Evolutionary conservation across 352 stramenopile species (phyloP).

Genomic region (Phytophthora kernoviae): DNA sequence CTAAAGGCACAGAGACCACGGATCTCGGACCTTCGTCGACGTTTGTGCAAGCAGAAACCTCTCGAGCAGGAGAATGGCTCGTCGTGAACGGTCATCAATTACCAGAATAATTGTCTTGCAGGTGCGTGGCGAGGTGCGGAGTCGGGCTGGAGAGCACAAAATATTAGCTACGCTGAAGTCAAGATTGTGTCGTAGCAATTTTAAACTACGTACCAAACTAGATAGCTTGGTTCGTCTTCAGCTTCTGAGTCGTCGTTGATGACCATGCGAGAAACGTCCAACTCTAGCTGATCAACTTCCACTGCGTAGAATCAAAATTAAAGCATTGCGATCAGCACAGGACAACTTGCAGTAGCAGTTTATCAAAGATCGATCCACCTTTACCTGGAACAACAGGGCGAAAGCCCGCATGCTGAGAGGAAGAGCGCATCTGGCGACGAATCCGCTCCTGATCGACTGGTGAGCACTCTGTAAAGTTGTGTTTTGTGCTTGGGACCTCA

Average conservation of each 20-base stretch:
- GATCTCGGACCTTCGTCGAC: slow-evolving; percentile 8
- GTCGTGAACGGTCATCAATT: slow-evolving; percentile 24
- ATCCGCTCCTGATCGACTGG: slow-evolving; percentile 71
- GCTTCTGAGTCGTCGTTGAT: slow-evolving; percentile 37
- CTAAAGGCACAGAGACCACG: slow-evolving; percentile 5
- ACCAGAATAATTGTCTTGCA: slow-evolving; percentile 19
- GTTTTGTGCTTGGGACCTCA: slow-evolving; percentile 48
- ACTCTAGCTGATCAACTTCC: slow-evolving; percentile 38
- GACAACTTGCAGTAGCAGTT: neutral
- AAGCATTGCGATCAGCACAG: slow-evolving; percentile 4
- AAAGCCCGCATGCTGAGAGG: slow-evolving; percentile 69
- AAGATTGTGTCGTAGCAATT: neutral
- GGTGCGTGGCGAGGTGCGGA: slow-evolving; percentile 33
- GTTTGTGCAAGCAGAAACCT: slow-evolving; percentile 28
- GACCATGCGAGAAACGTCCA: slow-evolving; percentile 34
- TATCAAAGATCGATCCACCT: neutral
- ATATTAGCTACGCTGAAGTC: neutral
- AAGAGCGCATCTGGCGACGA: slow-evolving; percentile 73
- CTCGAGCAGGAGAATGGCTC: slow-evolving; percentile 8
- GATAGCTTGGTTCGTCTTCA: slow-evolving; percentile 39
- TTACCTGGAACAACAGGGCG: slow-evolving; percentile 74
- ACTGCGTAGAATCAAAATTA: slow-evolving; percentile 25
- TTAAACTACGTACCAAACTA: slow-evolving; percentile 35
- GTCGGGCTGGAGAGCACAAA: slow-evolving; percentile 25
- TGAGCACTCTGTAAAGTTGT: slow-evolving; percentile 84